Base-by-base conservation (phyloP, 2,329 filamentous ascomycete species). In the Ophiocordyceps camponoti-rufipedis region DNA sequence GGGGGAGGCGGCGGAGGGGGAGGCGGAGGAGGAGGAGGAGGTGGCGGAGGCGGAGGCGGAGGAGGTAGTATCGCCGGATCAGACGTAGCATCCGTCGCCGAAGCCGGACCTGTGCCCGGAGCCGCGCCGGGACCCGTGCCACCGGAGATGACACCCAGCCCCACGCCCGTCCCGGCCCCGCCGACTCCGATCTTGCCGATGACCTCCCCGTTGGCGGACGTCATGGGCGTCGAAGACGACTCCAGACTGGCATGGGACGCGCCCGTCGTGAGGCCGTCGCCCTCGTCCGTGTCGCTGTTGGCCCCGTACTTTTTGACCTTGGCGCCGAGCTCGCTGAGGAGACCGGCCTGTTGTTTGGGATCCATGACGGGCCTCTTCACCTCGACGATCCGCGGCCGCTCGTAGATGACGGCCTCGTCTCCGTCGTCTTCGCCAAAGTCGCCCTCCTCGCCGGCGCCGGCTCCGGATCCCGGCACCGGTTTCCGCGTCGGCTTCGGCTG, bases 371-470 rank as follows among this genome's bases (percentile, higher is more conserved):
- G 85, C 49, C 85, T 75, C 58, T 76, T 81, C 63, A 89, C 76
- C 60, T 91, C 75, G 47, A 94, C 75, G 44, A 94, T 66, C 46
- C 80, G 75, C 38, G 88, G 84, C 62, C 80, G 89, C 63, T 88
- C 85, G 51, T 80, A 83, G 23, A 89, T 63, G 39, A 80, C 69
- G 28, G 71, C 76, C 35, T 81, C 78, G 7, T 65, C 64, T 16
- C 57, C 60, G 43, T 74, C 62, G 19, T 56, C 59, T 41, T 75
- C 71, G 32, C 73, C 74, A 13, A 66, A 67, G 14, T 75, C 71
- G 2, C 5, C 7, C 14, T 16, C 35, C 14, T 16, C 35, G 14
- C 14, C 35, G n/a, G 4, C 14, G n/a, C 35, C 35, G 5, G 14
- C 35, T 9, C 9, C 13, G 16, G 4, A 5, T 54, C 75, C 76